Base-by-base conservation (phyloP, 495 filamentous ascomycete genomes). In the Bacidia gigantensis region DNA sequence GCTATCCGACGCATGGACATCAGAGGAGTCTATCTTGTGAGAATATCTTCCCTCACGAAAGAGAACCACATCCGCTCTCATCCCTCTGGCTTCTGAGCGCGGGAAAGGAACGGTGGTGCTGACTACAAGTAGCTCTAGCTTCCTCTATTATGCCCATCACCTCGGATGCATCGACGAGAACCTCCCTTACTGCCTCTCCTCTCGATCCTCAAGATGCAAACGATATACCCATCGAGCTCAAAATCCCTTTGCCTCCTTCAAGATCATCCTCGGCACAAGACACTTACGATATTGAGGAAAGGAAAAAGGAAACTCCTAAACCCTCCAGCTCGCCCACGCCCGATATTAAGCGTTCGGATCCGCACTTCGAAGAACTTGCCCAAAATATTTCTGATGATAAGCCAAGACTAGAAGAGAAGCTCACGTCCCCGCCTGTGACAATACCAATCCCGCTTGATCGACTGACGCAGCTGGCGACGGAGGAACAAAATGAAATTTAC, bases 11-110 rank as follows among this genome's bases (percentile, higher is more conserved):
- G 41, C 60, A 62, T 49, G 51, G 50, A 1, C 54, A 59, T 44
- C 14, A 49, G 24, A 56, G 60, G 24, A 60, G 60, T 42, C 35
- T 62, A 40, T 57, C 60, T 41, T 62, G 60, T 62, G 57, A 40
- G 60, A 60, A 2, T 3, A 49, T 21, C 1, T 21, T 17, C n/a
- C 21, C 11, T 1, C 20, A 17, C 29, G 0, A 35, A 49, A 12
- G n/a, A n/a, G n/a, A n/a, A n/a, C n/a, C 0, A n/a, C 25, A 18
- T 26, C 25, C n/a, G n/a, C n/a, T n/a, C n/a, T n/a, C n/a, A n/a
- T n/a, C n/a, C n/a, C n/a, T n/a, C n/a, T n/a, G n/a, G n/a, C n/a
- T n/a, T n/a, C n/a, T n/a, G n/a, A n/a, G n/a, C n/a, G n/a, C n/a
- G n/a, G n/a, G n/a, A n/a, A n/a, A n/a, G n/a, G n/a, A n/a, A n/a